Evolutionary conservation across 345 rosid species (phyloP).

Genomic region (Salix dunnii): DNA sequence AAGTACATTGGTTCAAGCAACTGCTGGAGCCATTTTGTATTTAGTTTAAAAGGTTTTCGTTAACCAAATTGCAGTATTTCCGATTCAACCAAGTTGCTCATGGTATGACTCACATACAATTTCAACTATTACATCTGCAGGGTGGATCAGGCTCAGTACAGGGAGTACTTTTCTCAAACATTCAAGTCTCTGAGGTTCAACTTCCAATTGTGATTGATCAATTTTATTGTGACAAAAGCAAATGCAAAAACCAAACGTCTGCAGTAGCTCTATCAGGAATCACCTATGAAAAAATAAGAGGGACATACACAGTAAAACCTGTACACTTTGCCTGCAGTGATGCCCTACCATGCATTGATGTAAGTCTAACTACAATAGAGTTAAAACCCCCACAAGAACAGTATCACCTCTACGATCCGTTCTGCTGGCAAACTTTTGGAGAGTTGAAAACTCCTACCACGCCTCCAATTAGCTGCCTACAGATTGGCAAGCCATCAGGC

Average conservation of each 20-base stretch:
- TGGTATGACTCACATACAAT: slow-evolving; percentile 5
- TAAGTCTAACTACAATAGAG: slow-evolving; percentile 62
- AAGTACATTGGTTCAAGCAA: background rate
- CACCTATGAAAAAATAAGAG: slow-evolving; percentile 68
- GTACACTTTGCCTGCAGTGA: slow-evolving; percentile 95
- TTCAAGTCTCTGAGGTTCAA: slow-evolving; percentile 84
- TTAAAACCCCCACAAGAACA: slow-evolving; percentile 63
- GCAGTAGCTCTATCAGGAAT: slow-evolving; percentile 87
- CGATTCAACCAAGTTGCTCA: slow-evolving; percentile 3
- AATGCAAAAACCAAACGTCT: slow-evolving; percentile 73
- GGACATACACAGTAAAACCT: slow-evolving; percentile 89
- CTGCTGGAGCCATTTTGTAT: background rate
- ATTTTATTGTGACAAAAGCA: slow-evolving; percentile 76
- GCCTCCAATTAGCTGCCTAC: slow-evolving; percentile 85
- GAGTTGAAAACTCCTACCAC: slow-evolving; percentile 65
- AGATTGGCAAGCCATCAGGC: slow-evolving; percentile 76
- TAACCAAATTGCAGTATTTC: background rate
- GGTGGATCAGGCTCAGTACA: slow-evolving; percentile 92
- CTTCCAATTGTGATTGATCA: slow-evolving; percentile 89
- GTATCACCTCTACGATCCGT: slow-evolving; percentile 80
- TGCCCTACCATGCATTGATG: slow-evolving; percentile 72
- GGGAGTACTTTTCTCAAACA: slow-evolving; percentile 83
- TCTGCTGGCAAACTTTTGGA: slow-evolving; percentile 93
- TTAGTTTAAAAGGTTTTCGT: background rate
- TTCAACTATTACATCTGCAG: slow-evolving; percentile 46